Evolutionary conservation across 306 rosid genomes (phyloP), one percentile per base, ranked within the genome.

Genomic region (Inga laurina): DNA sequence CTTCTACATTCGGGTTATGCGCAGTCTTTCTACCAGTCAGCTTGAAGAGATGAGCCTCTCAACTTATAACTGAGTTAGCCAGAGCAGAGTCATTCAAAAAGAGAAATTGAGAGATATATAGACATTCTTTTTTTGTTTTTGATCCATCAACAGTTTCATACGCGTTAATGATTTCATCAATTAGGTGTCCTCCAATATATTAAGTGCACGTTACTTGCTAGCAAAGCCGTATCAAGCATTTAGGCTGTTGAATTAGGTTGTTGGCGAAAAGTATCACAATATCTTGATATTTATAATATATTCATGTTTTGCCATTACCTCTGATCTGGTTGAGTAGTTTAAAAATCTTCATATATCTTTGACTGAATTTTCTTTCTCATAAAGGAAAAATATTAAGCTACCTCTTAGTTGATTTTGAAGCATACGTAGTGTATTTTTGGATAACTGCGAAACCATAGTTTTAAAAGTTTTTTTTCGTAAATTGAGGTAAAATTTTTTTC

Each of bases 1-100:
- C 51, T 95, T 93, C 74, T 95, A 93, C 88, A 76, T 41, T 68
- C 11, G 32, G 35, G 91, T 89, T 81, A 54, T 93, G 9, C n/a
- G 66, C 39, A 87, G 84, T 70, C 84, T 45, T 82, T 82, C 68
- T 59, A 43, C 43, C 71, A 32, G 11, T 72, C 27, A 45, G 27
- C 84, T 18, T 52, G 51, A 41, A 72, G 15, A 66, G n/a, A 73
- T 46, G 77, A 6, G 61, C 12, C 39, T 73, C 3, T 46, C 15
- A 30, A 4, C 61, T 73, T 27, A 14, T 4, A 46, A 16, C 10
- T 12, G 69, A n/a, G 54, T 7, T 11, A 34, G 22, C 15, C 37
- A 8, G 66, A 30, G 67, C 79, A 75, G 66, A n/a, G 66, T 19
- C 41, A 11, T 27, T 64, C 21, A 9, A 10, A 37, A 52, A 52